phyloP scores from a whole-genome alignment of 192 early-diverging fungal genomes.

The Kickxella alabastrina region DNA sequence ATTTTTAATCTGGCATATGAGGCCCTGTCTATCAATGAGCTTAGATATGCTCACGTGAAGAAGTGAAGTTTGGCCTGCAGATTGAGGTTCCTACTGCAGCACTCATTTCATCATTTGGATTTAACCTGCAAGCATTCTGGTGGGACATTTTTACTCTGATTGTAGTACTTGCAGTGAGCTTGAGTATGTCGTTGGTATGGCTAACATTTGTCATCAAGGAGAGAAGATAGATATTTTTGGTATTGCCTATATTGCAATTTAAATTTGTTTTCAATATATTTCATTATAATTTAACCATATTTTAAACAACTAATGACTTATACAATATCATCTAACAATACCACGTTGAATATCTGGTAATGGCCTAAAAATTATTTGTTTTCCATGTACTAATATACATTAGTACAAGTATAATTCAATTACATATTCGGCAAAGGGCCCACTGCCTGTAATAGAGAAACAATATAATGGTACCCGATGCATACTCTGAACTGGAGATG shows the following conservation, averaged over 20 bases:
- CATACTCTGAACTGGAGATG: no score
- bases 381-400: no score
- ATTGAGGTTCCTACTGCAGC: conserved; percentile 84
- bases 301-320: no score
- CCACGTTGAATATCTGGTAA: no score
- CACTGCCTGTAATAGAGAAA: no score
- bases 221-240: conserved; percentile 53
- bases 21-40: conserved; percentile 85
- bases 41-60: conserved; percentile 69
- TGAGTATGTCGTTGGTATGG: conserved; percentile 72
- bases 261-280: conserved; percentile 1
- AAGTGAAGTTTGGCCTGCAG: conserved; percentile 75
- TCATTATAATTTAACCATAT: no score
- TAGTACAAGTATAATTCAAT: no score
- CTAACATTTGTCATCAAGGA: conserved; percentile 81
- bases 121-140: conserved; percentile 81
- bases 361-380: no score
- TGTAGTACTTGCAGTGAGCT: conserved; percentile 57
- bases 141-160: conserved; percentile 64
- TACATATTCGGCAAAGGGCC: no score
- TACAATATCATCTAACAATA: no score
- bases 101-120: conserved; percentile 83
- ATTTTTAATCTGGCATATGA: conserved; percentile 92
- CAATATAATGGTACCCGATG: no score
- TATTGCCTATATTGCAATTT: conserved; percentile 2